Evolutionary conservation across 805 yeast genomes (phyloP), one percentile per base, ranked within the genome.

Genomic region (Starmerella vaccinii): DNA sequence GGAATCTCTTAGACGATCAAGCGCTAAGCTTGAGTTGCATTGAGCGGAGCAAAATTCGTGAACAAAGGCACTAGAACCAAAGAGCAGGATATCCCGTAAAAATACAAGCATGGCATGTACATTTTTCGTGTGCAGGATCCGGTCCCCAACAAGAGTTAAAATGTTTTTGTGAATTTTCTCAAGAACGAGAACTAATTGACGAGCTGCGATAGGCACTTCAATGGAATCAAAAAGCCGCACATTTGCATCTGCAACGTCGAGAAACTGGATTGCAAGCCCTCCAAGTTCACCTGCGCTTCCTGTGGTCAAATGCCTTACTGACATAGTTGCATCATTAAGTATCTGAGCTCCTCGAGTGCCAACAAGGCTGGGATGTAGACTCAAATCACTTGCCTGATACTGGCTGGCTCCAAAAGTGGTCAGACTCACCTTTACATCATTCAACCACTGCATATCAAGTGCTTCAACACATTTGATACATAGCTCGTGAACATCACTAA

Each of bases 11-110:
- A 18, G 24, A 8, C 41, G 32, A n/a, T 22, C 26, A 4, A 45
- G 30, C 3, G 46, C 46, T 4, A 21, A 1, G 19, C 38, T n/a
- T 5, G 42, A 18, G 33, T 42, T 26, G 9, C 50, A 43, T 19
- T 30, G 15, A 35, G 32, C 26, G n/a, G 33, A 50, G 16, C 18
- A 30, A 29, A 47, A 50, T 12, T 26, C 38, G 29, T 35, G 21
- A 19, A 40, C 37, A 38, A 54, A 54, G n/a, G 15, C 15, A 3
- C 49, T 15, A 8, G 57, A 52, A 3, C 59, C 58, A 22, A 52
- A 49, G 15, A 57, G 46, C 2, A 53, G 47, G 12, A 55, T 35
- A 7, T 40, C 33, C 1, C 57, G 42, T 21, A 57, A 24, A 13
- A 49, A 23, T 2, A 6, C 13, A 4, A 52, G 35, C 29, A 53